Evolutionary conservation across 2,329 filamentous ascomycete species (phyloP).

Genomic region (Xylaria sp.): DNA sequence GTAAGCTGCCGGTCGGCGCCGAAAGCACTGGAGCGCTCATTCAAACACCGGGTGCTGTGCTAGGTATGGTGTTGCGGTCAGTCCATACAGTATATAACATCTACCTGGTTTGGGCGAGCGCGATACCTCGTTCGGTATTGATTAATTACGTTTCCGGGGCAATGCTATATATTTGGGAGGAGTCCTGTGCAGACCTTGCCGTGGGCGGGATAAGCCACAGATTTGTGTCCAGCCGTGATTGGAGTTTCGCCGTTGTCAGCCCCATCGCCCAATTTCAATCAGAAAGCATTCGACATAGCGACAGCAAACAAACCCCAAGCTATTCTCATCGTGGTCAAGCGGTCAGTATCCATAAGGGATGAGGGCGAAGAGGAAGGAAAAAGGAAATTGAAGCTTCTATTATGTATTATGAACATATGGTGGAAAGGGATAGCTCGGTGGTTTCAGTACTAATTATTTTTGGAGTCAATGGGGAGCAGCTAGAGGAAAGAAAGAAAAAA

Average conservation of each 20-base stretch:
- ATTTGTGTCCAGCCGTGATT: conserved; percentile 45
- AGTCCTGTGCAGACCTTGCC: conserved; percentile 30
- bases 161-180: conserved; percentile 35
- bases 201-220: conserved; percentile 34
- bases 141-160: conserved; percentile 34
- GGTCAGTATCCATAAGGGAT: conserved; percentile 33
- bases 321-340: conserved; percentile 38
- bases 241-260: conserved; percentile 39
- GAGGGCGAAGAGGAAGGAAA: conserved; percentile 1
- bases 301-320: conserved; percentile 31
- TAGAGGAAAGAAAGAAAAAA: not conserved
- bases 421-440: conserved; percentile 15
- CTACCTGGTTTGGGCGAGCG: not conserved
- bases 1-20: conserved; percentile 22
- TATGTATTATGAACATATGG: conserved; percentile 14
- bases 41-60: not conserved
- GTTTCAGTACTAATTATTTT: not conserved
- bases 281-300: conserved; percentile 15
- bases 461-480: not conserved
- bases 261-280: conserved; percentile 43
- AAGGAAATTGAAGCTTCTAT: conserved; percentile 29
- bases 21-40: not conserved
- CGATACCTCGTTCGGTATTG: conserved; percentile 9
- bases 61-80: conserved; percentile 9
- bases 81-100: not conserved